Evolutionary conservation across 2,329 filamentous ascomycete genomes (phyloP), one percentile per base, ranked within the genome.

Genomic region (Aspergillus sclerotialis): DNA sequence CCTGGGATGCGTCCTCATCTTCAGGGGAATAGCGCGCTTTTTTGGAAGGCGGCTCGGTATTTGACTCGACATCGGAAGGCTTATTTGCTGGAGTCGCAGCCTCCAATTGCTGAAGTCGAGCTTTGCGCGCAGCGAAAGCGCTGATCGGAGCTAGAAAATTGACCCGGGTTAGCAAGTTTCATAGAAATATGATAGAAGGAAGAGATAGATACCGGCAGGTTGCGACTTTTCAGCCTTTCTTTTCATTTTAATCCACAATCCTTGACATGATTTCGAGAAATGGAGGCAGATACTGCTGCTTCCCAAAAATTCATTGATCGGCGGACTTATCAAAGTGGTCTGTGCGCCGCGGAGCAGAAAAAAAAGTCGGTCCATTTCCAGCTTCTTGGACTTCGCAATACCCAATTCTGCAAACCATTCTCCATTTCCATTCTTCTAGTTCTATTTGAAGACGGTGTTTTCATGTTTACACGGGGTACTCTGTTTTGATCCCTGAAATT

Each of bases 91-190:
- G 26, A n/a, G 39, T 30, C 17, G 39, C 41, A 27, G 30, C 41
- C 35, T 53, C 55, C 30, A 48, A 43, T 33, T 55, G 52, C 38
- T 61, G 55, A 40, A 59, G 56, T 33, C 58, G 53, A 46, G 59
- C 59, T 56, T 53, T 63, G 46, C 62, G 63, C 39, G 63, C 63
- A 17, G 63, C 63, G 41, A 66, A 44, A 28, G 63, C 63, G 40
- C 63, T 66, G 39, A 65, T 46, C n/a, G 56, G 56, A 35, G 46
- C 57, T 58, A 44, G 16, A 26, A 44, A 31, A 32, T 37, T 30
- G 32, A 36, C 42, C 34, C 37, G 28, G 36, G 37, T 44, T 27
- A 37, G 31, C 37, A 18, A 18, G 24, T 21, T n/a, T 29, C 15
- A 24, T 7, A 23, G 11, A 14, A 15, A 16, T 21, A 29, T 25